Conservation (phyloP, 192 early-diverging fungal genomes). For the Entomortierella parvispora region DNA sequence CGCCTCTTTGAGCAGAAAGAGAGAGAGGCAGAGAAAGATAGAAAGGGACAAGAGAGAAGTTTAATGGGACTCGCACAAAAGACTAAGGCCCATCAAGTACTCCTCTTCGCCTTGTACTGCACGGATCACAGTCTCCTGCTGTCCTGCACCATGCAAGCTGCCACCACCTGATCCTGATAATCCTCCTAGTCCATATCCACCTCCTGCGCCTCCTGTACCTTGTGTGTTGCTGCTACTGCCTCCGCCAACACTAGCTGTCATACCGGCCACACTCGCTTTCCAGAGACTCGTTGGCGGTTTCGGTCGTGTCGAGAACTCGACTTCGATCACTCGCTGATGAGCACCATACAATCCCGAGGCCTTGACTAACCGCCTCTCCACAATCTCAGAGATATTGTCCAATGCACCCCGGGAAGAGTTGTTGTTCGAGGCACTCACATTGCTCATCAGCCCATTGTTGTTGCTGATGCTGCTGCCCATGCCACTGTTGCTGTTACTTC, state of each 20-base stretch:
- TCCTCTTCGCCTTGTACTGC: constrained; percentile 44
- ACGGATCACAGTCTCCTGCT: constrained; percentile 30
- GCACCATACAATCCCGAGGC: constrained; percentile 38
- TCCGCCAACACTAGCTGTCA: not conserved
- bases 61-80: constrained; percentile 31
- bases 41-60: not conserved
- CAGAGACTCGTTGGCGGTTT: constrained; percentile 19
- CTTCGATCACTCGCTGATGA: constrained; percentile 35
- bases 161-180: not conserved
- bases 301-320: constrained; percentile 26
- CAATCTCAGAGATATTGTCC: constrained; percentile 44
- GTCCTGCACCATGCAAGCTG: constrained; percentile 5
- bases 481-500: no score
- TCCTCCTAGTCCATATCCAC: not conserved
- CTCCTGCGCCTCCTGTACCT: no score
- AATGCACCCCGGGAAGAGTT: constrained; percentile 12
- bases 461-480: not conserved
- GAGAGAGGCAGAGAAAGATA: no score
- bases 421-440: not conserved
- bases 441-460: not conserved
- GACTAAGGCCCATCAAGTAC: constrained; percentile 42
- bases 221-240: not conserved
- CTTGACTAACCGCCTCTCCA: constrained; percentile 36
- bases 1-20: no score
- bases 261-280: constrained; percentile 13